phyloP scores from a whole-genome alignment of 176 grass and related monocot genomes.

The Aegilops sharonensis region DNA sequence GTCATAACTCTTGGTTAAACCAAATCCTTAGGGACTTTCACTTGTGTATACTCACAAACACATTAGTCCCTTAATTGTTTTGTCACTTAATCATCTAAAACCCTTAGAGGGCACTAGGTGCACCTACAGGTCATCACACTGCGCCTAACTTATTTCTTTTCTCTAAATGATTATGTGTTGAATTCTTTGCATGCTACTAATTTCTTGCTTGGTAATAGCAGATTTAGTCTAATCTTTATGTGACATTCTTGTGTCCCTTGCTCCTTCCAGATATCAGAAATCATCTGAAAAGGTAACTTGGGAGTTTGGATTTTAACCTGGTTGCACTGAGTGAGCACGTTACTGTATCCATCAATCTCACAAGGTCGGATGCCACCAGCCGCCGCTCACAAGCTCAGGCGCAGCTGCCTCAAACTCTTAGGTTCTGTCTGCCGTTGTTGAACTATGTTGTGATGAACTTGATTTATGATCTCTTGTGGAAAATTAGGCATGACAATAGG shows the following conservation, averaged over 20 bases:
- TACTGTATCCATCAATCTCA: not conserved
- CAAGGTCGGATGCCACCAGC: too few relatives aligned
- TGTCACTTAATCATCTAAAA: too few relatives aligned
- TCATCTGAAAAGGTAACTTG: not conserved
- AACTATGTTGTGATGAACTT: not conserved
- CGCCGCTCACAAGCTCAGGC: too few relatives aligned
- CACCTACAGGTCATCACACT: too few relatives aligned
- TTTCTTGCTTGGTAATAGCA: not conserved
- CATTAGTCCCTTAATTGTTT: too few relatives aligned
- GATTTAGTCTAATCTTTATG: not conserved
- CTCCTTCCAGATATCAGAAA: not conserved
- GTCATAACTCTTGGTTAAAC: too few relatives aligned
- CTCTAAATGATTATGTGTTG: not conserved
- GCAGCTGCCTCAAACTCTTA: not conserved
- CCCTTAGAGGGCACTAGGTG: too few relatives aligned
- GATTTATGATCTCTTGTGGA: too few relatives aligned
- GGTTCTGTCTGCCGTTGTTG: not conserved
- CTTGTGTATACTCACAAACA: too few relatives aligned
- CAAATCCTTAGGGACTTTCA: too few relatives aligned
- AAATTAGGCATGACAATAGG: not conserved
- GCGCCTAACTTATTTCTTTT: too few relatives aligned
- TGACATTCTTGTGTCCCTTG: not conserved
- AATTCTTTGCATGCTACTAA: not conserved
- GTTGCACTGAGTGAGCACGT: too few relatives aligned
- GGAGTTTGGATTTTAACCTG: not conserved